phyloP scores from a whole-genome alignment of 2,329 filamentous ascomycete genomes.

The Nemania sp. region DNA sequence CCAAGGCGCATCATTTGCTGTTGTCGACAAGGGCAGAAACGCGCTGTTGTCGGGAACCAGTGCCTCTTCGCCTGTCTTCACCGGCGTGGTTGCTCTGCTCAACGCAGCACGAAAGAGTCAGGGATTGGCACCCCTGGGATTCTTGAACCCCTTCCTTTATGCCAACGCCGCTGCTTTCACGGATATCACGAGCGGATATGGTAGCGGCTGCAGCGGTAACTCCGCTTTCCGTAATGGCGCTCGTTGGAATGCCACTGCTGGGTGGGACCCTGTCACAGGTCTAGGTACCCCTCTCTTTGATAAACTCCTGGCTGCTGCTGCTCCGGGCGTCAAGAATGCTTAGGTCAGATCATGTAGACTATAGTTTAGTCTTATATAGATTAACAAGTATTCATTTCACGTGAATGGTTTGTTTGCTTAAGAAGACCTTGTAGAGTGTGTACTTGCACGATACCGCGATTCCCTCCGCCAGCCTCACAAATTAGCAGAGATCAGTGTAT shows the following conservation, averaged over 20 bases:
- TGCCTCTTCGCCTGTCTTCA: constrained; percentile 46
- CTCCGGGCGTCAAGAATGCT: constrained; percentile 34
- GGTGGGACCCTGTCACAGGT: constrained; percentile 42
- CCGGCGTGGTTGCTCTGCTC: constrained; percentile 46
- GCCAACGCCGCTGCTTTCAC: constrained; percentile 37
- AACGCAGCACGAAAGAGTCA: constrained; percentile 46
- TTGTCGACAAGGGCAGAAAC: constrained; percentile 37
- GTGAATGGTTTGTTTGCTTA: no score
- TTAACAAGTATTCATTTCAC: no score
- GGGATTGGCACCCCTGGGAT: constrained; percentile 40
- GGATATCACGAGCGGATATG: constrained; percentile 37
- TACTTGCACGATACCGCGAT: no score
- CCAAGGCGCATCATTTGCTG: constrained; percentile 55
- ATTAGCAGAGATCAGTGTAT: no score
- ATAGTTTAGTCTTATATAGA: no score
- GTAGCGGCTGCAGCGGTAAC: constrained; percentile 35
- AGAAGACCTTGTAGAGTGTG: no score
- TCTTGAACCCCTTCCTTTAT: constrained; percentile 41
- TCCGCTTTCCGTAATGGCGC: constrained; percentile 34
- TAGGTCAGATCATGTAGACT: constrained; percentile 18
- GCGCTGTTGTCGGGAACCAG: constrained; percentile 38
- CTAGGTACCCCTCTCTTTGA: constrained; percentile 37
- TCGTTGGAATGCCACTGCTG: constrained; percentile 37
- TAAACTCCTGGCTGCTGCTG: constrained; percentile 34
- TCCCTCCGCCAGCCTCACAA: no score